Conservation (phyloP, 257 asterid genomes). For the Petrea volubilis region DNA sequence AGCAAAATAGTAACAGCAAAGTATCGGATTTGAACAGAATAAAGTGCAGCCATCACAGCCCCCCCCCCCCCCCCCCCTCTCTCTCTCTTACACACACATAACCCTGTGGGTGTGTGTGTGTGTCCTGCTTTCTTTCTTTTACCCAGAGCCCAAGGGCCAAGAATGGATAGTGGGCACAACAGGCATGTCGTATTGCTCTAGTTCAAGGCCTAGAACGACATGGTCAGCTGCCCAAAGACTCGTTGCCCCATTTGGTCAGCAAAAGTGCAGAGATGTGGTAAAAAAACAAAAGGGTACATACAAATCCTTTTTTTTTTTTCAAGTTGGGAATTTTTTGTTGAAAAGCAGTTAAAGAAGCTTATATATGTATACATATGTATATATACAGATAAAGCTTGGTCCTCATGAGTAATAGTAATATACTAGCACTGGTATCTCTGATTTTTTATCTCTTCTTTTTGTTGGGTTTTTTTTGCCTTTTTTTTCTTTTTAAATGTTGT, state of each 20-base stretch:
- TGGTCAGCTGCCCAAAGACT: constrained; percentile 32
- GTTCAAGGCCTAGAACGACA: constrained; percentile 37
- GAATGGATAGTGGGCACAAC: constrained; percentile 29
- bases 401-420: constrained; percentile 7
- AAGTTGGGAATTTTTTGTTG: background rate
- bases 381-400: constrained; percentile 40
- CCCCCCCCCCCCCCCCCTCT: too few relatives aligned
- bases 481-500: constrained; percentile 14
- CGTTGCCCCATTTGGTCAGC: too few relatives aligned
- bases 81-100: constrained; percentile 38
- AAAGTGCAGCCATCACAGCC: constrained; percentile 45
- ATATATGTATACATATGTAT: constrained; percentile 25
- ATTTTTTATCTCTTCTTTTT: constrained; percentile 2
- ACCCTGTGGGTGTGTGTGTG: constrained; percentile 25
- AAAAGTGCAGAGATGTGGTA: constrained; percentile 31
- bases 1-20: constrained; percentile 45
- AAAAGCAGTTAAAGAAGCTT: constrained; percentile 30
- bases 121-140: constrained; percentile 23
- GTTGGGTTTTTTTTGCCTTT: too few relatives aligned
- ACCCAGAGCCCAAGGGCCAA: constrained; percentile 51
- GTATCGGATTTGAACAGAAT: constrained; percentile 67
- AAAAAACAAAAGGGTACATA: constrained; percentile 16
- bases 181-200: constrained; percentile 44
- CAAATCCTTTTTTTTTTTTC: constrained; percentile 11
- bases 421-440: constrained; percentile 17